Evolutionary conservation across 805 yeast species (phyloP).

Genomic region (Myxozyma vanderwaltii): DNA sequence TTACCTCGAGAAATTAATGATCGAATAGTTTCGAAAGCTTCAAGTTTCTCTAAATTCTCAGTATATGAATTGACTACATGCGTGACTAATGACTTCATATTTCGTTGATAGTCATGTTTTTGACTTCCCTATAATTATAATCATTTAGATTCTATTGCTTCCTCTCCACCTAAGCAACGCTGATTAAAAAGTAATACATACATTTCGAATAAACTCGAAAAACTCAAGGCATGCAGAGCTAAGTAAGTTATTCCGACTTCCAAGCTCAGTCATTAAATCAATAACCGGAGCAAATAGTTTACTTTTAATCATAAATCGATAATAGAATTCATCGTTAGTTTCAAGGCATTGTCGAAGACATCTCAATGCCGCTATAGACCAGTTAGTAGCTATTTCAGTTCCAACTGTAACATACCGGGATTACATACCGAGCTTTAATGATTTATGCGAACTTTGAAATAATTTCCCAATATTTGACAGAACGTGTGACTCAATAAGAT

Average conservation of each 20-base stretch:
- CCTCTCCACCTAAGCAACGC: no score
- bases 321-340: slow-evolving; percentile 64
- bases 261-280: slow-evolving; percentile 51
- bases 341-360: slow-evolving; percentile 64
- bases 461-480: slow-evolving; percentile 58
- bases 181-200: slow-evolving; percentile 22
- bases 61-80: slow-evolving; percentile 42
- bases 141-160: background rate
- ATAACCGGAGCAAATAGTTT: slow-evolving; percentile 56
- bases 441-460: slow-evolving; percentile 48
- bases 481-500: slow-evolving; percentile 61
- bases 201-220: slow-evolving; percentile 49
- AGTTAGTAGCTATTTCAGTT: slow-evolving; percentile 40
- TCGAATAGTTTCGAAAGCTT: slow-evolving; percentile 37
- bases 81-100: slow-evolving; percentile 39
- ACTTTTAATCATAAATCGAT: slow-evolving; percentile 57
- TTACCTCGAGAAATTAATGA: slow-evolving; percentile 21
- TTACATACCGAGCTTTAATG: slow-evolving; percentile 19
- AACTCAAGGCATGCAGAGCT: slow-evolving; percentile 78
- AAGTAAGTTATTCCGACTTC: slow-evolving; percentile 59
- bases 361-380: slow-evolving; percentile 68
- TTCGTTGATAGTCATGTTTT: slow-evolving; percentile 33
- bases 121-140: slow-evolving; percentile 2
- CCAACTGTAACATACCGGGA: background rate
- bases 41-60: slow-evolving; percentile 41